These are phyloP conservation scores for Melanogaster broomeanus DNA, from an alignment of 768 basidiomycete species.

Conservation along the genomic window DNA sequence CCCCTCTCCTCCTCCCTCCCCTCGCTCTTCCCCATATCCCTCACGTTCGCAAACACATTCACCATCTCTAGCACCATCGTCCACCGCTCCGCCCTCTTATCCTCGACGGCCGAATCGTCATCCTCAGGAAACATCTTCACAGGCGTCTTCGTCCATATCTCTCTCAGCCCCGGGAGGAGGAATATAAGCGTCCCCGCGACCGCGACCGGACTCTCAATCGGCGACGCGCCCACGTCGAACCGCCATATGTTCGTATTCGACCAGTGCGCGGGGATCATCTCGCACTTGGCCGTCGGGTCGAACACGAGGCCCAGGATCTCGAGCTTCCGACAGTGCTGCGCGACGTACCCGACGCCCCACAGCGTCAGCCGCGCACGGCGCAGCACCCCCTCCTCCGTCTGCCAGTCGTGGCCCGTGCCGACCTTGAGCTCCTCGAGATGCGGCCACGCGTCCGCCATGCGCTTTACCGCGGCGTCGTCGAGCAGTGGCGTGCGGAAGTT, in stretches of 20 bases:
- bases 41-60: not conserved
- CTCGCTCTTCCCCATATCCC: not conserved
- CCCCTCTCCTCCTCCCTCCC: not conserved
- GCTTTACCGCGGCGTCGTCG: not conserved
- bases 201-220: not conserved
- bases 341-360: not conserved
- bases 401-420: constrained; percentile 1
- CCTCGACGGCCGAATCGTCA: not conserved
- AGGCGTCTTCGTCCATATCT: not conserved
- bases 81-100: not conserved
- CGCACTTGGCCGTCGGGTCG: not conserved
- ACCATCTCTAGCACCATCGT: not conserved
- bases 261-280: not conserved
- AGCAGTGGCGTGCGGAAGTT: not conserved
- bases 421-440: constrained; percentile 3
- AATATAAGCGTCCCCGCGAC: not conserved
- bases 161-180: not conserved
- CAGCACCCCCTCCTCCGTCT: not conserved
- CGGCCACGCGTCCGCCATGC: constrained; percentile 1
- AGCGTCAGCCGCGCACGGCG: not conserved
- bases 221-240: constrained; percentile 1
- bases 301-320: constrained; percentile 3
- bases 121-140: not conserved
- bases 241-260: not conserved
- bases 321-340: not conserved